Percentiles rank a stretch among this genome's conserved stretches.
These are phyloP conservation scores for Colletotrichum neosansevieriae DNA, from an alignment of 2,329 filamentous ascomycete genomes.

Conservation along the genomic window DNA sequence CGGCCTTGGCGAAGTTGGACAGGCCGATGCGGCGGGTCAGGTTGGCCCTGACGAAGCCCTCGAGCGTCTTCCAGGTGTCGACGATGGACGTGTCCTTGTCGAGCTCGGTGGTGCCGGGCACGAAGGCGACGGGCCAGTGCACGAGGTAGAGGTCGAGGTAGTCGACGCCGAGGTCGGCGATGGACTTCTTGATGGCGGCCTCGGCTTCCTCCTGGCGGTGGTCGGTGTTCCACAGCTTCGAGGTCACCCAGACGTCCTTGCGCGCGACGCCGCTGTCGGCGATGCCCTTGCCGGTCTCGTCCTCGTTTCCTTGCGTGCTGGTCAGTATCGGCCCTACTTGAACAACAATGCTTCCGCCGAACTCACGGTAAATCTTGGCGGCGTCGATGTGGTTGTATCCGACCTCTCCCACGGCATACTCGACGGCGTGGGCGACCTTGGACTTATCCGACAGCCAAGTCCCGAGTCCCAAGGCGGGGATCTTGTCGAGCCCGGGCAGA, in stretches of 20 bases:
- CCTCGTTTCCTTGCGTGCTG: constrained; percentile 60
- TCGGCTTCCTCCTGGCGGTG: constrained; percentile 46
- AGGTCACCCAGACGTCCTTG: constrained; percentile 69
- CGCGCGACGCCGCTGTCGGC: constrained; percentile 57
- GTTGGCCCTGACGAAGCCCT: constrained; percentile 63
- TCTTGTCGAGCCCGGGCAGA: constrained; percentile 18
- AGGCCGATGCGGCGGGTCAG: constrained; percentile 70
- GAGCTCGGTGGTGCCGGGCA: constrained; percentile 47
- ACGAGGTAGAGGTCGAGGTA: constrained; percentile 68
- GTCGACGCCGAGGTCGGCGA: constrained; percentile 60
- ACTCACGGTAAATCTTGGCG: constrained; percentile 61
- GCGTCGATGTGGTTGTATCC: constrained; percentile 72
- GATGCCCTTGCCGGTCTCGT: constrained; percentile 62
- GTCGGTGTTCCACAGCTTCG: constrained; percentile 75
- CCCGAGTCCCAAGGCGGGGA: constrained; percentile 49
- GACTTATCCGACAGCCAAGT: constrained; percentile 74
- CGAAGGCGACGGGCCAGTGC: constrained; percentile 53
- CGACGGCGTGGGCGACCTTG: constrained; percentile 69
- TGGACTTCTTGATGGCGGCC: constrained; percentile 59
- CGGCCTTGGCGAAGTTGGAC: constrained; percentile 64
- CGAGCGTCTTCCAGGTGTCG: constrained; percentile 70
- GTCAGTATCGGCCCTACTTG: no score
- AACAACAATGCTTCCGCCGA: no score
- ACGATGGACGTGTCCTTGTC: constrained; percentile 48
- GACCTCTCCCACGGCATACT: constrained; percentile 56